Percentiles rank a stretch among this genome's conserved stretches.
Conservation (phyloP, 148 eudicot species). For the Pharnaceum exiguum region DNA sequence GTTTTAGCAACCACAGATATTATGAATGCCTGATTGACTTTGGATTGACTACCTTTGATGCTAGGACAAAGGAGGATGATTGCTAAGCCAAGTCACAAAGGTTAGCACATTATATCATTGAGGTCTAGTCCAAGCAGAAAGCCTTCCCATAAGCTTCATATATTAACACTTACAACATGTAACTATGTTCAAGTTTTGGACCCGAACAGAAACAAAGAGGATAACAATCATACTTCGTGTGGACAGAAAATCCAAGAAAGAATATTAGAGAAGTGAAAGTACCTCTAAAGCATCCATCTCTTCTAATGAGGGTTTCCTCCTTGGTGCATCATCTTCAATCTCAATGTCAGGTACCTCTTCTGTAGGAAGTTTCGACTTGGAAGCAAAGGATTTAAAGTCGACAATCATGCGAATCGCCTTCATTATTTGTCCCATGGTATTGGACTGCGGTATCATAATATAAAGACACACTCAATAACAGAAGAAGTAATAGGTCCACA, state of each 20-base stretch:
- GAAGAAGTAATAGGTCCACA: neutral
- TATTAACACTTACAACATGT: neutral
- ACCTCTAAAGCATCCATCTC: slow-evolving; percentile 99
- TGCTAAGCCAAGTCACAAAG: too few relatives aligned
- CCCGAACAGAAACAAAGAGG: too few relatives aligned
- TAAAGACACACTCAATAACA: neutral
- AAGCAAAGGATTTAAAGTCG: slow-evolving; percentile 47
- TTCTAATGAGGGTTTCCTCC: slow-evolving; percentile 78
- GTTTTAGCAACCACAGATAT: too few relatives aligned
- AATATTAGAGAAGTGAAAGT: neutral
- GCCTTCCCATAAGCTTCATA: neutral
- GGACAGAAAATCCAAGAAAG: neutral
- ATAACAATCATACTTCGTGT: too few relatives aligned
- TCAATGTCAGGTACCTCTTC: slow-evolving; percentile 48
- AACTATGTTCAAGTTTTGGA: neutral
- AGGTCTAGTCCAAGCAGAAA: neutral
- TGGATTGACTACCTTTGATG: too few relatives aligned
- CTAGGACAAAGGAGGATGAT: too few relatives aligned
- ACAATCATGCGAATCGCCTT: slow-evolving; percentile 96
- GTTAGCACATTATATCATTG: too few relatives aligned
- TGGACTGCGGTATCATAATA: slow-evolving; percentile 50
- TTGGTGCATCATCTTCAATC: slow-evolving; percentile 85
- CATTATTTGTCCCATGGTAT: slow-evolving; percentile 94
- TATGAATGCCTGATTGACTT: too few relatives aligned
- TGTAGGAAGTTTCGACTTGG: slow-evolving; percentile 32